Evolutionary conservation across 164 flowering plant genomes (phyloP).

Genomic region (Vitis riparia): DNA sequence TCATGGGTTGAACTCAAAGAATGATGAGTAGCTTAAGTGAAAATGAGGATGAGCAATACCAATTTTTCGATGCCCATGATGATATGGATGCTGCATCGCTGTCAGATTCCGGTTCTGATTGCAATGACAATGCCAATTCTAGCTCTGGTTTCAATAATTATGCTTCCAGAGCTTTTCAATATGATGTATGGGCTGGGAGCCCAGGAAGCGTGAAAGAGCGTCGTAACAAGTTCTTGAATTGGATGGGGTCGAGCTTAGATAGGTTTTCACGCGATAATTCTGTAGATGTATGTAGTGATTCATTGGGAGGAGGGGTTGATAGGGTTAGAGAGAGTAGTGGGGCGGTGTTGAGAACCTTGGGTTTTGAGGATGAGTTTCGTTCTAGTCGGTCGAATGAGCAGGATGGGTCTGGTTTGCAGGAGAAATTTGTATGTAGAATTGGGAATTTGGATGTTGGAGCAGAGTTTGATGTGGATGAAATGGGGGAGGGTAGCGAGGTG

Average conservation of each 20-base stretch:
- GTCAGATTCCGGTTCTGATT: constrained; percentile 28
- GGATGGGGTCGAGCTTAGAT: constrained; percentile 30
- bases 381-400: constrained; percentile 21
- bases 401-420: constrained; percentile 1
- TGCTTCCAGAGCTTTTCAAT: constrained; percentile 5
- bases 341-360: constrained; percentile 22
- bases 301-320: constrained; percentile 12
- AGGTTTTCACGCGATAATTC: not conserved
- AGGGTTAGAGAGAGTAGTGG: constrained; percentile 22
- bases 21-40: constrained; percentile 43
- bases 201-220: constrained; percentile 40
- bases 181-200: constrained; percentile 36
- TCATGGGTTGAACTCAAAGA: constrained; percentile 56
- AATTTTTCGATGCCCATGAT: constrained; percentile 52
- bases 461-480: constrained; percentile 12
- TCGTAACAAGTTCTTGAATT: constrained; percentile 26
- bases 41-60: constrained; percentile 33
- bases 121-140: constrained; percentile 9
- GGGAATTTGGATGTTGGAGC: constrained; percentile 12
- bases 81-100: constrained; percentile 21
- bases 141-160: not conserved
- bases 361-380: constrained; percentile 20
- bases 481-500: constrained; percentile 7
- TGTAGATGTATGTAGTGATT: constrained; percentile 11
- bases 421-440: constrained; percentile 13